A percentile compares a stretch with the other conserved stretches of the same genome.
phyloP scores from a whole-genome alignment of 495 filamentous ascomycete species.

The Xylaria cubensis region DNA sequence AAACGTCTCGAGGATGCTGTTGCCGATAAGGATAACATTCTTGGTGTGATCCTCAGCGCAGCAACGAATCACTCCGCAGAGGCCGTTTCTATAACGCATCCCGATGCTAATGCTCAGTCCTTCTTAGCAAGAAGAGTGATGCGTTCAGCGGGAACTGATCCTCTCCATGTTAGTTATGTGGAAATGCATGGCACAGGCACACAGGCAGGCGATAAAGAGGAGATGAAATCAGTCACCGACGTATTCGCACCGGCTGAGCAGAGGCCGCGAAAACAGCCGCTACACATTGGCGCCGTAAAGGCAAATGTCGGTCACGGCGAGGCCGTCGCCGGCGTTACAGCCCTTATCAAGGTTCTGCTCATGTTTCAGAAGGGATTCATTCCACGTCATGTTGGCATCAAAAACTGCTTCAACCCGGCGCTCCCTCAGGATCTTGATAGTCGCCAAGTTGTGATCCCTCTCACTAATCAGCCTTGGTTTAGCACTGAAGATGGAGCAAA shows the following conservation, averaged over 20 bases:
- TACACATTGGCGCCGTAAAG: constrained; percentile 74
- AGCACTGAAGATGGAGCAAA: too few relatives aligned
- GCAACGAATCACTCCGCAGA: constrained; percentile 54
- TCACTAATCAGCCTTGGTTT: too few relatives aligned
- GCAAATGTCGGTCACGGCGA: constrained; percentile 82
- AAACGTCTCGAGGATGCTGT: too few relatives aligned
- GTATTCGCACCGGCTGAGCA: too few relatives aligned
- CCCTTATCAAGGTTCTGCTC: constrained; percentile 73
- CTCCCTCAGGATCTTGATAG: too few relatives aligned
- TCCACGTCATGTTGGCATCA: constrained; percentile 76
- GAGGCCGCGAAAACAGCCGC: too few relatives aligned
- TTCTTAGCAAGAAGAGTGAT: too few relatives aligned
- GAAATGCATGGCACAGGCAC: constrained; percentile 58
- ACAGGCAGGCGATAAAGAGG: constrained; percentile 68
- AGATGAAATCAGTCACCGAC: constrained; percentile 69
- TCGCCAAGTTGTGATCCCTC: too few relatives aligned
- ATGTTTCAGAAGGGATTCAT: constrained; percentile 76
- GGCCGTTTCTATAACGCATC: constrained; percentile 65
- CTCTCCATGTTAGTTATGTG: too few relatives aligned
- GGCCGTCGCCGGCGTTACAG: constrained; percentile 68
- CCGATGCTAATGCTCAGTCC: constrained; percentile 58
- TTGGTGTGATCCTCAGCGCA: constrained; percentile 44
- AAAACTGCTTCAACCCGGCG: constrained; percentile 58
- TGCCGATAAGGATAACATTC: constrained; percentile 55
- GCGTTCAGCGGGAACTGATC: too few relatives aligned